Evolutionary conservation across 106 monocot species (phyloP).

Genomic region (Dactylorhiza incarnata): DNA sequence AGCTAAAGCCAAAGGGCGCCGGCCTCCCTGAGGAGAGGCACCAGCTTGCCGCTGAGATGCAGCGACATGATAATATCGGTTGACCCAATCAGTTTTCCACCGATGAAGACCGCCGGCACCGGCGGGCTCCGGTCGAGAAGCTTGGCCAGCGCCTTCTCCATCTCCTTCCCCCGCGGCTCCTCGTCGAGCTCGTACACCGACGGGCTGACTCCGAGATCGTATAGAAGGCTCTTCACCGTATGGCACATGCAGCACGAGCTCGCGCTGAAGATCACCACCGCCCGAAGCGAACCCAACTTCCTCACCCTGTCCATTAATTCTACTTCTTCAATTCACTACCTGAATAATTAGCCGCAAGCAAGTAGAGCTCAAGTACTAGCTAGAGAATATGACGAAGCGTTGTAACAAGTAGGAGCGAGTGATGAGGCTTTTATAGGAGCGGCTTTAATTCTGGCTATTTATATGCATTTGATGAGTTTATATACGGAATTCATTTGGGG

Average conservation of each 20-base stretch:
- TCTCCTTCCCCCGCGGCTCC: slow-evolving; percentile 16
- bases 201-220: slow-evolving; percentile 18
- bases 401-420: no score
- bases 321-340: no score
- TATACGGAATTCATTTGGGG: no score
- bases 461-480: no score
- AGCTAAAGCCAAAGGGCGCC: slow-evolving; percentile 19
- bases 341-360: no score
- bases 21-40: slow-evolving; percentile 13
- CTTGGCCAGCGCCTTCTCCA: slow-evolving; percentile 20
- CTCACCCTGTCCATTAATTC: slow-evolving; percentile 13
- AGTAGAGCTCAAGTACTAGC: no score
- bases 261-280: slow-evolving; percentile 18
- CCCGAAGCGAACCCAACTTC: slow-evolving; percentile 15
- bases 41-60: slow-evolving; percentile 22
- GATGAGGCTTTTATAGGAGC: no score
- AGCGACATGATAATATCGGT: slow-evolving; percentile 24
- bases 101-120: slow-evolving; percentile 21
- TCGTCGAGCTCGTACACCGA: slow-evolving; percentile 19
- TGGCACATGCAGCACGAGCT: slow-evolving; percentile 28
- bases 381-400: no score
- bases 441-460: no score
- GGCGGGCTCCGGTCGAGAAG: slow-evolving; percentile 14
- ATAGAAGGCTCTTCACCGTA: slow-evolving; percentile 14
- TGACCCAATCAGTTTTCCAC: slow-evolving; percentile 14